Evolutionary conservation across 345 rosid species (phyloP).

Genomic region (Populus ilicifolia): DNA sequence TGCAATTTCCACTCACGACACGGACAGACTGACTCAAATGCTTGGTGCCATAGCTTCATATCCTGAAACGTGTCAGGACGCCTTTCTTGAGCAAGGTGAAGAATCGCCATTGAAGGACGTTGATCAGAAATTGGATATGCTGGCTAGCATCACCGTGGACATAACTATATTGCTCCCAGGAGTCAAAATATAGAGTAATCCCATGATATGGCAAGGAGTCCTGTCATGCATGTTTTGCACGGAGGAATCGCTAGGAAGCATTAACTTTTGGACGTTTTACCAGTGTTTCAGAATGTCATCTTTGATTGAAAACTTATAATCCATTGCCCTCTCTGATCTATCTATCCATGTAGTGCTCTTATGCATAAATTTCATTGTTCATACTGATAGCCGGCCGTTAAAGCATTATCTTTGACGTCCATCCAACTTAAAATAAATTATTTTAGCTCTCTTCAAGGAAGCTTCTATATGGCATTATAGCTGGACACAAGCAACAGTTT

Average conservation of each 20-base stretch:
- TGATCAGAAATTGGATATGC: background rate
- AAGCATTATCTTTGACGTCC: too few relatives aligned
- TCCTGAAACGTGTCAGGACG: background rate
- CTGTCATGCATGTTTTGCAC: background rate
- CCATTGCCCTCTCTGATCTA: too few relatives aligned
- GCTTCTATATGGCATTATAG: too few relatives aligned
- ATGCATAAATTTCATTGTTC: too few relatives aligned
- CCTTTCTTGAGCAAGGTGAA: conserved; percentile 2
- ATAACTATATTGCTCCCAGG: background rate
- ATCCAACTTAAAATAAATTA: too few relatives aligned
- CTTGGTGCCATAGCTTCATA: conserved; percentile 6
- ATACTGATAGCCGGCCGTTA: too few relatives aligned
- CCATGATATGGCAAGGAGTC: background rate
- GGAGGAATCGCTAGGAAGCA: background rate
- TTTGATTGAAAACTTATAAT: too few relatives aligned
- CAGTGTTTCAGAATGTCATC: too few relatives aligned
- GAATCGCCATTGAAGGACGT: conserved; percentile 3
- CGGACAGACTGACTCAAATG: background rate
- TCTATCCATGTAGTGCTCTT: too few relatives aligned
- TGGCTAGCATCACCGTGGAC: conserved; percentile 16
- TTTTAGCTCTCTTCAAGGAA: too few relatives aligned
- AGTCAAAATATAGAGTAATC: background rate
- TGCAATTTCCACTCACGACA: conserved; percentile 1
- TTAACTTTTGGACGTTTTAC: too few relatives aligned
- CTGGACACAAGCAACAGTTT: too few relatives aligned